These are phyloP conservation scores for Trichoderma atroviride DNA, from an alignment of 2,329 filamentous ascomycete species.

Conservation along the genomic window DNA sequence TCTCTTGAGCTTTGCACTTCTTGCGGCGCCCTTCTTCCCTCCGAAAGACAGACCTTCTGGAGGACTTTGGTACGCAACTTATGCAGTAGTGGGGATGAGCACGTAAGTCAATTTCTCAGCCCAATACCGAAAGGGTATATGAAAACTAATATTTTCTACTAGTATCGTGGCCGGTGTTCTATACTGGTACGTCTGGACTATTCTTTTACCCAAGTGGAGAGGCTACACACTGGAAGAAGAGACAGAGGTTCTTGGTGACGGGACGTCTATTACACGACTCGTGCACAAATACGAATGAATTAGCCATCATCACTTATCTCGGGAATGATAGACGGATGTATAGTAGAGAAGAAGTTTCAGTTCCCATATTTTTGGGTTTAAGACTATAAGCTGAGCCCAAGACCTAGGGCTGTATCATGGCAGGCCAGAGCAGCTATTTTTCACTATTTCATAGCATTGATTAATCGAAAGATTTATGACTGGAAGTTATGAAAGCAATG, in stretches of 20 bases:
- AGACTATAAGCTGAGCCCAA: not conserved
- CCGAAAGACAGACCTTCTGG: conserved; percentile 50
- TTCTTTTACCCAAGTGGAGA: conserved; percentile 59
- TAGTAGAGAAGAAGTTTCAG: not conserved
- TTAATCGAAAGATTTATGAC: not conserved
- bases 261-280: conserved; percentile 66
- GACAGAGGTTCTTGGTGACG: conserved; percentile 62
- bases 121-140: not conserved
- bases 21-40: conserved; percentile 65
- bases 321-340: not conserved
- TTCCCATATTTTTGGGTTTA: not conserved
- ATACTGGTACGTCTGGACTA: conserved; percentile 72
- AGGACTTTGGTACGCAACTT: conserved; percentile 57
- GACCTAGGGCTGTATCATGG: not conserved
- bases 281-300: conserved; percentile 36
- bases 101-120: conserved; percentile 48
- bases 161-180: conserved; percentile 61
- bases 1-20: conserved; percentile 54
- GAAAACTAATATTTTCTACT: not conserved
- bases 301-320: not conserved
- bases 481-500: not conserved
- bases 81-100: conserved; percentile 55
- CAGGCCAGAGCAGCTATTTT: not conserved
- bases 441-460: not conserved
- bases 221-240: conserved; percentile 66